A percentile compares a stretch with the other conserved stretches of the same genome.
Evolutionary conservation across 345 rosid genomes (phyloP).

Genomic region (Acer campestre): DNA sequence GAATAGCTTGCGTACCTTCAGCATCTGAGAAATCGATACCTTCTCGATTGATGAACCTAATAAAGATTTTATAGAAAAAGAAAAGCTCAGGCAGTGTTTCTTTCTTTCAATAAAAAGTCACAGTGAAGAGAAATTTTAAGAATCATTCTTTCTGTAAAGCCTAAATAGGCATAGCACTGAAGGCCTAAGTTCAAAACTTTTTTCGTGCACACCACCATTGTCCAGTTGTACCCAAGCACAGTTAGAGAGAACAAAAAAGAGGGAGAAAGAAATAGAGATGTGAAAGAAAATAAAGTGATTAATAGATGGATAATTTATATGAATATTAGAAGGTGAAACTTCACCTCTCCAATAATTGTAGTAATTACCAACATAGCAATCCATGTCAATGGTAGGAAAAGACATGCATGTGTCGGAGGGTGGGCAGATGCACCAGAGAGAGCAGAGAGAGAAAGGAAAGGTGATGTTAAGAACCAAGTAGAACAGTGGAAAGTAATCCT

Average conservation of each 20-base stretch:
- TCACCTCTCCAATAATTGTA: background rate
- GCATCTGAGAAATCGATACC: constrained; percentile 97
- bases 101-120: background rate
- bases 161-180: background rate
- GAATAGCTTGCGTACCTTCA: constrained; percentile 88
- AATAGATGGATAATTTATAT: background rate
- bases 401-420: background rate
- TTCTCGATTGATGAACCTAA: constrained; percentile 84
- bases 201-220: background rate
- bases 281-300: background rate
- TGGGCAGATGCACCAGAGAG: background rate
- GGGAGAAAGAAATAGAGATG: background rate
- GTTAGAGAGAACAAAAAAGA: background rate
- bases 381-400: background rate
- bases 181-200: background rate
- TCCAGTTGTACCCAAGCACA: background rate
- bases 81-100: background rate
- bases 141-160: background rate
- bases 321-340: background rate
- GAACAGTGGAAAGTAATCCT: background rate
- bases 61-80: constrained; percentile 11
- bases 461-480: background rate
- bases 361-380: background rate
- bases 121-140: background rate
- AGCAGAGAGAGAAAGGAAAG: background rate